Base-by-base conservation (phyloP, 768 basidiomycete species). In the Ramaria sp. region DNA sequence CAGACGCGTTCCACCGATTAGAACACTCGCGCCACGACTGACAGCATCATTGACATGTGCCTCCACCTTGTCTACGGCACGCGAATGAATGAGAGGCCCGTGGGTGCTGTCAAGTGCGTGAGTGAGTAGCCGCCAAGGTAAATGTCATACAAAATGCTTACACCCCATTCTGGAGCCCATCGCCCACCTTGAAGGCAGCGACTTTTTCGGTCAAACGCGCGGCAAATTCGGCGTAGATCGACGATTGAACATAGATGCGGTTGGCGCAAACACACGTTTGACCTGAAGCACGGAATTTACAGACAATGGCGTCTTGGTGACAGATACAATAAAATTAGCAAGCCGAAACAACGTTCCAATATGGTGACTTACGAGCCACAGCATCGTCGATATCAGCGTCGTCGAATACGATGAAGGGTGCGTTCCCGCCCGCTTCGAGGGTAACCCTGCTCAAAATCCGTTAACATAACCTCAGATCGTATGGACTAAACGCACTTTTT, bases 391-490 rank as follows among this genome's bases (percentile, higher is more conserved):
- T 78, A 67, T 98, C 85, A 0, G 93, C 95, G 65, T 98, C 96
- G 61, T 92, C 88, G 67, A 99, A 98, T 7, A 99, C 88, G 63
- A 98, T 96, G 70, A 99, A 93, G 0, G 95, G 88, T 0, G 94
- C 83, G 62, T 98, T 98, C 30, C 96, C 95, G 13, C 93, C 91
- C 30, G 92, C 88, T 71, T 95, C 92, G 38, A 92, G 70, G 1
- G 91, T 91, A 10, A 83, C 67, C 60, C 82, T 74, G 61, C n/a
- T 50, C n/a, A 19, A 38, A 34, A 51, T 57, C 24, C 19, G 53
- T 57, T 37, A 45, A 39, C 58, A 13, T 48, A 51, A 31, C 22
- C 51, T 6, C 49, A 37, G 22, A 31, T 43, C 31, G 13, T 52
- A 19, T 19, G 37, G 22, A 49, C 48, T 49, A 9, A 20, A 65